A percentile compares a stretch with the other conserved stretches of the same genome.
Conservation (phyloP, 2,329 filamentous ascomycete genomes). For the Beauveria scarabaeidicola region DNA sequence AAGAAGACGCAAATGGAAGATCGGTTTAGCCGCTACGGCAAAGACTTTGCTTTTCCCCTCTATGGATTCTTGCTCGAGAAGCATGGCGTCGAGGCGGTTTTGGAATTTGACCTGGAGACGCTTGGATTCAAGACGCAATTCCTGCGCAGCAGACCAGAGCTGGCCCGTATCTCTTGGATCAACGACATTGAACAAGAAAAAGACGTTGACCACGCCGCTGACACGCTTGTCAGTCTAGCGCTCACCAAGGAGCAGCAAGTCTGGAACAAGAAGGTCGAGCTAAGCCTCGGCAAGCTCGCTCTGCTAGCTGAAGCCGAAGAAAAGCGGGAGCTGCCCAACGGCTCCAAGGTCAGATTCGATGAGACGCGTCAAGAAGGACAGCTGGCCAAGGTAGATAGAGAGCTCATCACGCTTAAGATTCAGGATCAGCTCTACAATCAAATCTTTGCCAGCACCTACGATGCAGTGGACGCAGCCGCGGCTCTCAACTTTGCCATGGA, state of each 20-base stretch:
- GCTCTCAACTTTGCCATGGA: slow-evolving; percentile 70
- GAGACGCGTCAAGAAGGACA: slow-evolving; percentile 32
- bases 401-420: slow-evolving; percentile 63
- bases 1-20: slow-evolving; percentile 39
- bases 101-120: slow-evolving; percentile 63
- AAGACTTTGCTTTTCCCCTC: slow-evolving; percentile 64
- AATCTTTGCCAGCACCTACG: slow-evolving; percentile 57
- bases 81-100: slow-evolving; percentile 56
- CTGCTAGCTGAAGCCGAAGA: slow-evolving; percentile 53
- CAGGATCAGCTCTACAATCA: slow-evolving; percentile 71
- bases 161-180: slow-evolving; percentile 84
- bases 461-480: slow-evolving; percentile 71
- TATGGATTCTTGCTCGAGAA: slow-evolving; percentile 69
- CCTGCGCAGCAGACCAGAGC: slow-evolving; percentile 60
- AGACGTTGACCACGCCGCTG: slow-evolving; percentile 65
- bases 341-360: slow-evolving; percentile 30
- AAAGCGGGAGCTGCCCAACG: slow-evolving; percentile 22
- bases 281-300: slow-evolving; percentile 80
- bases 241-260: slow-evolving; percentile 65
- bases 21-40: slow-evolving; percentile 55
- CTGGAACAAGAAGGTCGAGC: slow-evolving; percentile 89
- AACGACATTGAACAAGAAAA: slow-evolving; percentile 75
- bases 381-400: slow-evolving; percentile 48
- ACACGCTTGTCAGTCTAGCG: slow-evolving; percentile 62
- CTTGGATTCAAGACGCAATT: slow-evolving; percentile 67